Evolutionary conservation across 345 rosid species (phyloP), one percentile per base, ranked within the genome.

Genomic region (Hibiscus tridactylites): DNA sequence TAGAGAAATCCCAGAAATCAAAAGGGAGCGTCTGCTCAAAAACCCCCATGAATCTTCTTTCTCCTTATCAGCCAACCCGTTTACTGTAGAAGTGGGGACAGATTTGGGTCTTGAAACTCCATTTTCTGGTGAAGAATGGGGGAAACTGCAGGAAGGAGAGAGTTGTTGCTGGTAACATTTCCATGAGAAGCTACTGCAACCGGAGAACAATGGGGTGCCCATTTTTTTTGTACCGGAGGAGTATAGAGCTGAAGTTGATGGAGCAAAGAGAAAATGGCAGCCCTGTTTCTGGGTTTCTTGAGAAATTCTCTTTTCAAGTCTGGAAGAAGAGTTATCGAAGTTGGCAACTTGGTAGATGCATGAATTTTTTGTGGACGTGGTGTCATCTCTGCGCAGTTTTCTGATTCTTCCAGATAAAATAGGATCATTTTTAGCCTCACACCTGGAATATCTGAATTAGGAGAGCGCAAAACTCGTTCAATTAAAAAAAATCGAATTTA

Each of bases 21-120:
- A 44, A 39, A 84, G 74, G 31, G 79, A 76, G 70, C 98, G 89
- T 80, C 98, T 93, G 35, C 81, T 73, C 70, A 75, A 71, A 78
- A 61, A 42, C 50, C 74, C 73, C 29, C 44, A 74, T 47, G 62
- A 31, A 8, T 77, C 76, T 37, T 82, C 79, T 8, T 62, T 52
- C 68, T 72, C 79, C 69, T 59, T 80, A 53, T 66, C 79, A 26
- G 29, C 60, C 65, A 50, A 42, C 1, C n/a, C 72, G 46, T 9
- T 78, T 63, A 70, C 78, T 52, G 47, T 61, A 6, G 62, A 39
- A 17, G 64, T 16, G 11, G 79, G 39, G 26, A 53, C 69, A 21
- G 74, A 31, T 77, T 75, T 82, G 26, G 59, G 65, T 33, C 73
- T 75, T 33, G 78, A 29, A 58, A 73, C n/a, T 65, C 61, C 65